Base-by-base conservation (phyloP, 1,284 basidiomycete species). In the Omphalotus olearius region DNA sequence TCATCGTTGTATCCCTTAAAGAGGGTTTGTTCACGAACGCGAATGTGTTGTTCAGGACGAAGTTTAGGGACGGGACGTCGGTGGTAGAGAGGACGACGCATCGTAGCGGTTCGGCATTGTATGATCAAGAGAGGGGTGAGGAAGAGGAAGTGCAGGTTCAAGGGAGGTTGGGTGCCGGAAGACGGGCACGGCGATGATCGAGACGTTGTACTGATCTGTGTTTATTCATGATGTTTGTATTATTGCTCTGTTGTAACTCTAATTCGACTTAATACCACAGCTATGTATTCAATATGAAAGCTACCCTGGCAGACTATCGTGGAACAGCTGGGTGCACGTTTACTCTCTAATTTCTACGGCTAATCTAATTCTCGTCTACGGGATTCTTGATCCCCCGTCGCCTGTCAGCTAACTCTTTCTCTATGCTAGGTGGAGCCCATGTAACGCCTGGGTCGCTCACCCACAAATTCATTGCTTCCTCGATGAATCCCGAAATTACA, bases 21-120 rank as follows among this genome's bases (percentile, higher is more conserved):
- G 97, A 99, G 64, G 96, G 96, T 2, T 74, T 97, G 49, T 99
- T 99, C 72, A 95, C 92, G 10, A 98, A 99, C 63, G 97, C 96
- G 23, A 99, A 98, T 61, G 95, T 98, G 16, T 74, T 99, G 45
- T 99, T 98, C 79, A 80, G 88, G 44, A 92, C 96, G 25, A 77
- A 88, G 54, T 97, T 98, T 75, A 76, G 92, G 42, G 93, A 98
- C 64, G 94, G 93, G 4, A 97, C 93, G 4, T 91, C 87, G 47
- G 78, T 96, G 44, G 93, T 97, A 33, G 92, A 97, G 64, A 73
- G 87, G 50, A 88, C 87, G 1, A 82, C 73, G 6, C 79, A 85
- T 58, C 68, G 85, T 57, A 82, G 82, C 13, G 70, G 70, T 11
- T 74, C 73, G 6, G 53, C 67, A n/a, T 45, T 79, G 53, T 79